Evolutionary conservation across 1,284 basidiomycete species (phyloP).

Genomic region (Sporisorium reilianum): DNA sequence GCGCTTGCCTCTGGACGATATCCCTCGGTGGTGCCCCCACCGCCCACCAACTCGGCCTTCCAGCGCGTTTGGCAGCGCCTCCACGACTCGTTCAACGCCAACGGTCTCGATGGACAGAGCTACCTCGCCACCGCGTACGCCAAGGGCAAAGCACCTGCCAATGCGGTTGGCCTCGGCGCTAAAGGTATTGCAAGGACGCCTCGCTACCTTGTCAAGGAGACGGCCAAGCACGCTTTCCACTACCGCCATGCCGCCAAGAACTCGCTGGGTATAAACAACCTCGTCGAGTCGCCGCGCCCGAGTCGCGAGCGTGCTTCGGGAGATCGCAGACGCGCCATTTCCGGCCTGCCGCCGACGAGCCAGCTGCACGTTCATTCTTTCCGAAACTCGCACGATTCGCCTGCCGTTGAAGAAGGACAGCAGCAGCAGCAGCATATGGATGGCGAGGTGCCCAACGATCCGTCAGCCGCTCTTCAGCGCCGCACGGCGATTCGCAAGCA

Average conservation of each 20-base stretch:
- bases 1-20: constrained; percentile 61
- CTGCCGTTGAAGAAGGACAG: constrained; percentile 13
- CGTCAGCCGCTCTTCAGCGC: constrained; percentile 9
- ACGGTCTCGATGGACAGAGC: constrained; percentile 59
- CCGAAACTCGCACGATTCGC: constrained; percentile 27
- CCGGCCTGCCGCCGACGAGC: constrained; percentile 41
- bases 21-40: constrained; percentile 51
- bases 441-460: constrained; percentile 33
- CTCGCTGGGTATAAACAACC: constrained; percentile 36
- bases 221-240: constrained; percentile 50
- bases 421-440: constrained; percentile 25
- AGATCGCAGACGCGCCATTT: constrained; percentile 17
- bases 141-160: constrained; percentile 37
- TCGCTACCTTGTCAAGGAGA: constrained; percentile 33
- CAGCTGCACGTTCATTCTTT: constrained; percentile 28
- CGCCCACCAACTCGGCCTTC: constrained; percentile 46
- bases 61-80: constrained; percentile 58
- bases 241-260: constrained; percentile 46
- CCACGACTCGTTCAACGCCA: constrained; percentile 64
- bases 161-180: constrained; percentile 47
- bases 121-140: constrained; percentile 51
- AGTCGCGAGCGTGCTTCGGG: constrained; percentile 24
- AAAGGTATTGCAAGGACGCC: constrained; percentile 54
- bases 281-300: constrained; percentile 17
- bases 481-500: constrained; percentile 19